Percentiles rank a stretch among this genome's conserved stretches.
These are phyloP conservation scores for Phytopythium mirpurense DNA, from an alignment of 352 stramenopile species.

Conservation along the genomic window DNA sequence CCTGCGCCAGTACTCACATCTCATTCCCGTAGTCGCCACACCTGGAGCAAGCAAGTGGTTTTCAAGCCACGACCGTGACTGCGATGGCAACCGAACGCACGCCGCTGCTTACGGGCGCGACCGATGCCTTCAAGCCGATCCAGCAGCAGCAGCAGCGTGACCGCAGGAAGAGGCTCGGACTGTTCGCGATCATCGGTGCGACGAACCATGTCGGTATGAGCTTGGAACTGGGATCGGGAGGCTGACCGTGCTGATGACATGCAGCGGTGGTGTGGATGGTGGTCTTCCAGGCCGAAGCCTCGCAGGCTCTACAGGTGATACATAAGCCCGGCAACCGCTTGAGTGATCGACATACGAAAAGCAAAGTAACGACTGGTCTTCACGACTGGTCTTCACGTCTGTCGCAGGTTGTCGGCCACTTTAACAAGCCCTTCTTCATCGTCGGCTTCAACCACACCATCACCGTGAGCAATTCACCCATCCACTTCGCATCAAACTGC, in stretches of 20 bases:
- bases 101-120: neutral
- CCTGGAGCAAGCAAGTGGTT: no score
- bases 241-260: neutral
- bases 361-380: neutral
- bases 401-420: constrained; percentile 12
- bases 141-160: neutral
- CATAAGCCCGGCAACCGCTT: neutral
- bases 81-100: neutral
- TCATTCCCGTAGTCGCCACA: no score
- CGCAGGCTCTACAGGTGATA: constrained; percentile 3
- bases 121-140: neutral
- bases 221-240: neutral
- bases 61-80: no score
- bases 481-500: no score
- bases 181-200: neutral
- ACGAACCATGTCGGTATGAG: neutral
- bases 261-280: neutral
- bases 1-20: no score
- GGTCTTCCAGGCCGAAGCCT: neutral
- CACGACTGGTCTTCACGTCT: neutral
- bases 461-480: constrained; percentile 16
- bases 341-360: neutral
- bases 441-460: constrained; percentile 49
- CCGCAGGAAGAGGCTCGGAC: neutral
- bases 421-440: constrained; percentile 52